Percentiles rank a stretch among this genome's conserved stretches.
phyloP scores from a whole-genome alignment of 1,284 basidiomycete species.

The Boletus smithii region DNA sequence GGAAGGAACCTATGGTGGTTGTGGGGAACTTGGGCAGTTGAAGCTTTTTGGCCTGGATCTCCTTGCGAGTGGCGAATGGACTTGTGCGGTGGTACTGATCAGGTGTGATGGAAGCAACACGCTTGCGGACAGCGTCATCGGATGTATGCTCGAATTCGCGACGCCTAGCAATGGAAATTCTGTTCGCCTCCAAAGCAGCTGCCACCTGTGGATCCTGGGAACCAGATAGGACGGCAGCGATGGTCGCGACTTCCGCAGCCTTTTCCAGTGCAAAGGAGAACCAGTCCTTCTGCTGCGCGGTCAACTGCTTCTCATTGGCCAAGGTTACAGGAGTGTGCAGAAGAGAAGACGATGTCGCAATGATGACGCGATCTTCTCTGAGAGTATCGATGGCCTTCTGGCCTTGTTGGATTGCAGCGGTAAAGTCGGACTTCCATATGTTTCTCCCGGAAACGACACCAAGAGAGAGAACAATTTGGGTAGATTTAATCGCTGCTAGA shows the following conservation, averaged over 20 bases:
- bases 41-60: slow-evolving; percentile 87
- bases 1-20: slow-evolving; percentile 98
- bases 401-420: slow-evolving; percentile 76
- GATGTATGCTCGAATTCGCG: slow-evolving; percentile 95
- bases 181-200: slow-evolving; percentile 83
- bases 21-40: slow-evolving; percentile 97
- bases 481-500: slow-evolving; percentile 80
- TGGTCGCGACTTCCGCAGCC: slow-evolving; percentile 84
- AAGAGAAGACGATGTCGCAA: slow-evolving; percentile 96
- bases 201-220: slow-evolving; percentile 74
- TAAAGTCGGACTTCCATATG: slow-evolving; percentile 99
- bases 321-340: slow-evolving; percentile 98
- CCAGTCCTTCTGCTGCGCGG: slow-evolving; percentile 92
- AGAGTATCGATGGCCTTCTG: slow-evolving; percentile 84
- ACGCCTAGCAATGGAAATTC: slow-evolving; percentile 88
- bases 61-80: slow-evolving; percentile 85
- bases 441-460: slow-evolving; percentile 98
- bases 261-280: slow-evolving; percentile 99
- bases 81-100: slow-evolving; percentile 90
- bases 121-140: slow-evolving; percentile 93
- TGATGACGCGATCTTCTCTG: slow-evolving; percentile 84
- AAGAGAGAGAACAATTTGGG: slow-evolving; percentile 83
- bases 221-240: slow-evolving; percentile 80
- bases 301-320: slow-evolving; percentile 90
- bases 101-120: slow-evolving; percentile 88